Evolutionary conservation across 192 early-diverging fungal genomes (phyloP), one percentile per base, ranked within the genome.

Genomic region (Cetraspora pellucida): DNA sequence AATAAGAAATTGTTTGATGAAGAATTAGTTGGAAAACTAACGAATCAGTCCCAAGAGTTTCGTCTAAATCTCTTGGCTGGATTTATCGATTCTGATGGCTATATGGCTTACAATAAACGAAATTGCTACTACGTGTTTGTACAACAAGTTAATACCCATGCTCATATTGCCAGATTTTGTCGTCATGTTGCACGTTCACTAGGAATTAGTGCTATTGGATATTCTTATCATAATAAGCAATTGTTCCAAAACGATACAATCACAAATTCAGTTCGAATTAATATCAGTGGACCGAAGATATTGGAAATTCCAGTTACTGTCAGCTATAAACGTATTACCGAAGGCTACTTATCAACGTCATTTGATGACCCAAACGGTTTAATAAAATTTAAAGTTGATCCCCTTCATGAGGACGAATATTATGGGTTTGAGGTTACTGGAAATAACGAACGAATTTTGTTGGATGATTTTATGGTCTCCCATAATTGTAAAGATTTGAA

Each of bases 401-500:
- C 5, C 13, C n/a, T 55, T n/a, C 11, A 55, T 55, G 52, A 55
- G 1, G 13, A 55, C n/a, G 14, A 55, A n/a, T 55, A 55, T 16
- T 55, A 55, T 14, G 52, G 52, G 13, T 55, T 55, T 55, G 52
- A 21, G 14, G 52, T 55, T n/a, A 21, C 7, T 55, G 52, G 16
- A 55, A 55, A 55, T 16, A 55, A 55, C 17, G 13, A 55, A 9
- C 16, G 52, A 16, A 55, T 55, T 16, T 55, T 55, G n/a, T 21
- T 55, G n/a, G n/a, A 55, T 16, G 52, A 55, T 14, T 55, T 55
- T 21, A n/a, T 55, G 13, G 52, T 55, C 17, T 55, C 52, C 7
- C 52, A 55, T 55, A 55, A 55, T 16, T 55, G 52, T 37, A 97
- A 96, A 80, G 95, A 97, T 81, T 83, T 97, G 83, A 97, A 97